Percentiles rank a stretch among this genome's conserved stretches.
Evolutionary conservation across 2,329 filamentous ascomycete genomes (phyloP).

Genomic region (Malbranchea zuffiana): DNA sequence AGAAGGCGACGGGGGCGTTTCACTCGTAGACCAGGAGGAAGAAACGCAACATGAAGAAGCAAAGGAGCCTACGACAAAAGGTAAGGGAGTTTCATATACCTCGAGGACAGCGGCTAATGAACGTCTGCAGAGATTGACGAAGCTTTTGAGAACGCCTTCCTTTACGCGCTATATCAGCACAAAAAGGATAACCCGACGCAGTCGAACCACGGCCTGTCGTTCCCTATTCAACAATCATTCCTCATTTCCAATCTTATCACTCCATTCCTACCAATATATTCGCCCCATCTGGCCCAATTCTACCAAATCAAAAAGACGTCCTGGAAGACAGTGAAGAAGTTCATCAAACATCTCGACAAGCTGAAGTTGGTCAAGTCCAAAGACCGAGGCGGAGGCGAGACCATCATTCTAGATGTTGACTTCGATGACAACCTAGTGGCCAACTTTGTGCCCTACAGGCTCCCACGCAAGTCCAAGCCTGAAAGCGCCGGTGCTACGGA

Average conservation of each 20-base stretch:
- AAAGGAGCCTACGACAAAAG: conserved; percentile 47
- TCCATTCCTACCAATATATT: conserved; percentile 53
- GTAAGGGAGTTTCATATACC: conserved; percentile 24
- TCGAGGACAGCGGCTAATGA: background rate
- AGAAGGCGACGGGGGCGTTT: conserved; percentile 12
- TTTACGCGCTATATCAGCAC: conserved; percentile 51
- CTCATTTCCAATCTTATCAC: conserved; percentile 54
- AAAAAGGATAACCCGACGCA: conserved; percentile 45
- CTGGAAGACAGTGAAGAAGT: conserved; percentile 60
- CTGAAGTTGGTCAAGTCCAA: conserved; percentile 52
- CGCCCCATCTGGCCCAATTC: conserved; percentile 43
- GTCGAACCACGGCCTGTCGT: conserved; percentile 46
- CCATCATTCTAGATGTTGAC: conserved; percentile 53
- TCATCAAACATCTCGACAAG: conserved; percentile 58
- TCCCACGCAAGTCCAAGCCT: conserved; percentile 42
- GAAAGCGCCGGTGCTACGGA: conserved; percentile 21
- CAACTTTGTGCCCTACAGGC: conserved; percentile 50
- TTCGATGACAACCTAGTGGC: conserved; percentile 46
- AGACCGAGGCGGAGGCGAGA: conserved; percentile 53
- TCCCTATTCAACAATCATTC: conserved; percentile 53
- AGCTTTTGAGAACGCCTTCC: conserved; percentile 52
- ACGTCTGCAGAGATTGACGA: conserved; percentile 50
- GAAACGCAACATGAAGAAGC: conserved; percentile 32
- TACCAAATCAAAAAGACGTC: conserved; percentile 60
- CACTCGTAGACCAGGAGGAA: conserved; percentile 23